These are phyloP conservation scores for Colletotrichum melonis DNA, from an alignment of 2,329 filamentous ascomycete species.

Conservation along the genomic window DNA sequence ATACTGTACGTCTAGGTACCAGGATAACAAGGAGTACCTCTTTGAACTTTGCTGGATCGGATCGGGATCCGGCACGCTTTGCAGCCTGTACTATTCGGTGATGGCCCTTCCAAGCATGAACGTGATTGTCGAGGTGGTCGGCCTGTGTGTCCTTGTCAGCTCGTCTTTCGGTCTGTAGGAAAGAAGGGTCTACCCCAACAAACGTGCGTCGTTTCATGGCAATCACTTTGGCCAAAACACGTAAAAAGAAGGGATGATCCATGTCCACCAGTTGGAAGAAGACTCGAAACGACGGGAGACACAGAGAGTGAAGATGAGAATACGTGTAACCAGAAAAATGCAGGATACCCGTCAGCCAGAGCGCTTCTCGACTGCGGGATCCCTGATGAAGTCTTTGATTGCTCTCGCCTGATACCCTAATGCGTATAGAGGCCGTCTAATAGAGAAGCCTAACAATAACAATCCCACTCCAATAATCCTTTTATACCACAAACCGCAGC, in stretches of 20 bases:
- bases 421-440: constrained; percentile 28
- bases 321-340: constrained; percentile 20
- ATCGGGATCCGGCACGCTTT: neutral
- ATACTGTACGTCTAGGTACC: neutral
- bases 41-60: neutral
- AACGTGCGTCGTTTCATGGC: constrained; percentile 28
- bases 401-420: constrained; percentile 32
- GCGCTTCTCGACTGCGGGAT: constrained; percentile 32
- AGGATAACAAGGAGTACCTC: neutral
- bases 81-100: neutral
- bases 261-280: neutral
- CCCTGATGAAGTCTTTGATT: constrained; percentile 30
- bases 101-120: neutral
- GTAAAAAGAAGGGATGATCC: constrained; percentile 15
- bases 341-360: constrained; percentile 26
- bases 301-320: neutral
- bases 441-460: constrained; percentile 14
- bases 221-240: constrained; percentile 30
- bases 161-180: neutral
- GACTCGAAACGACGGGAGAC: neutral
- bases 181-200: constrained; percentile 21
- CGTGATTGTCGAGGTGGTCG: constrained; percentile 2
- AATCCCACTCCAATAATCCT: constrained; percentile 12
- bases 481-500: constrained; percentile 19
- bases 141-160: constrained; percentile 23